A percentile compares a stretch with the other conserved stretches of the same genome.
These are phyloP conservation scores for Plasmodium vinckei DNA, from an alignment of 169 alveolate genomes.

Conservation along the genomic window DNA sequence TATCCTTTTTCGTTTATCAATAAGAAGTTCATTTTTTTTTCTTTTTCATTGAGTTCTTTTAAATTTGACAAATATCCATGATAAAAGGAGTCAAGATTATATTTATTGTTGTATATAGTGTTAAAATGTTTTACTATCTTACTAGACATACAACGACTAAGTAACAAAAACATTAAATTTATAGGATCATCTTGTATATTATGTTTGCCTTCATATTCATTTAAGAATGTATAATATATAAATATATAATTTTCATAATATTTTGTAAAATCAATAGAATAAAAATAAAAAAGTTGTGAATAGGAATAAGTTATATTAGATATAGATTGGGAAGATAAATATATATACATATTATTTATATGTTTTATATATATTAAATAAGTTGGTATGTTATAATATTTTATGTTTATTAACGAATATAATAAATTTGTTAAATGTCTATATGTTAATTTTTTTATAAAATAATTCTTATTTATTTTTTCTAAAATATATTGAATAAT, in stretches of 20 bases:
- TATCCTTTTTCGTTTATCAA: background rate
- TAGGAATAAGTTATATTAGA: slow-evolving; percentile 50
- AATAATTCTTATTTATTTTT: slow-evolving; percentile 56
- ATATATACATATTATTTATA: slow-evolving; percentile 46
- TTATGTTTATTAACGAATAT: slow-evolving; percentile 45
- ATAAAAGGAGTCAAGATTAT: slow-evolving; percentile 36
- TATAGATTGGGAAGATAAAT: slow-evolving; percentile 63
- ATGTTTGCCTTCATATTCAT: background rate
- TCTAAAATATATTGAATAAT: slow-evolving; percentile 49
- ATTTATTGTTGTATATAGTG: background rate
- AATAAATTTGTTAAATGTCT: slow-evolving; percentile 60
- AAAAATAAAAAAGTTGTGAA: slow-evolving; percentile 37
- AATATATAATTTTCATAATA: slow-evolving; percentile 50
- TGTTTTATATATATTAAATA: slow-evolving; percentile 44
- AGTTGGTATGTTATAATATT: slow-evolving; percentile 57
- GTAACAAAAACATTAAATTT: slow-evolving; percentile 61
- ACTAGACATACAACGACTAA: slow-evolving; percentile 52
- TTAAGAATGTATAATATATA: slow-evolving; percentile 37
- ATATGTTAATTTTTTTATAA: slow-evolving; percentile 61
- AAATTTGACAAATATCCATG: slow-evolving; percentile 34
- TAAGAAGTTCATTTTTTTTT: slow-evolving; percentile 11
- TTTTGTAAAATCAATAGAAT: slow-evolving; percentile 54
- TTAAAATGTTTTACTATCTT: slow-evolving; percentile 14
- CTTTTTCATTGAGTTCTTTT: slow-evolving; percentile 42
- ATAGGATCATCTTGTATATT: slow-evolving; percentile 9